Conservation (phyloP, 1,284 basidiomycete species). For the Tremellales sp. region DNA sequence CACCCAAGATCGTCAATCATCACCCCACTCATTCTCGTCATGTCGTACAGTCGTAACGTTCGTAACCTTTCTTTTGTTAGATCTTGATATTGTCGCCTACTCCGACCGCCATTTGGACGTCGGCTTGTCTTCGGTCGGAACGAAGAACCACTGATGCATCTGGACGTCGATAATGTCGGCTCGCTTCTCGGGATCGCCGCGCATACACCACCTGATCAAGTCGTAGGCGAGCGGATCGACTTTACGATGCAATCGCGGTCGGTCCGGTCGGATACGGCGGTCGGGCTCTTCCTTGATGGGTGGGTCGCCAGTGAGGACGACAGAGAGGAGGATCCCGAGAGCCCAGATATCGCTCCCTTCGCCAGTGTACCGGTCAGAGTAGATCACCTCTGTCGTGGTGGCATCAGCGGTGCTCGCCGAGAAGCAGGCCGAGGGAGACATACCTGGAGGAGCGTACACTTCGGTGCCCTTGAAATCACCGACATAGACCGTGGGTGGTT, state of each 20-base stretch:
- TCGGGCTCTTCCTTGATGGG: slow-evolving; percentile 62
- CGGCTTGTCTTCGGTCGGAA: too few species aligned
- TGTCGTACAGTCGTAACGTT: too few species aligned
- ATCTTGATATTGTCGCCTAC: too few species aligned
- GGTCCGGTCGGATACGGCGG: slow-evolving; percentile 61
- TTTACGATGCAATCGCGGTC: slow-evolving; percentile 38
- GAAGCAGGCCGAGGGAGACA: slow-evolving; percentile 4
- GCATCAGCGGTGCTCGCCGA: too few species aligned
- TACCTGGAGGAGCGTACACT: slow-evolving; percentile 45
- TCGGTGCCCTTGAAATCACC: slow-evolving; percentile 59
- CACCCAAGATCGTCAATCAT: too few species aligned
- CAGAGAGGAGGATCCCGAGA: slow-evolving; percentile 81
- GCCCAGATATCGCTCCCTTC: slow-evolving; percentile 89
- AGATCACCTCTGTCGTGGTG: too few species aligned
- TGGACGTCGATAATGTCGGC: slow-evolving; percentile 69
- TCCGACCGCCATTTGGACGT: too few species aligned
- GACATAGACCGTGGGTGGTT: slow-evolving; percentile 62
- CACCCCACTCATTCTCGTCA: too few species aligned
- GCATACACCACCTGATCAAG: slow-evolving; percentile 69
- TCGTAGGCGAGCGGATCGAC: slow-evolving; percentile 48
- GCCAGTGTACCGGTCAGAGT: too few species aligned
- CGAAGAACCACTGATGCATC: slow-evolving; percentile 73
- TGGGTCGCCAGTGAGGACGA: slow-evolving; percentile 77
- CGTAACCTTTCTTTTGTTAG: too few species aligned
- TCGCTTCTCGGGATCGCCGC: slow-evolving; percentile 63